phyloP scores from a whole-genome alignment of 495 filamentous ascomycete species.

The Lindgomyces ingoldianus region DNA sequence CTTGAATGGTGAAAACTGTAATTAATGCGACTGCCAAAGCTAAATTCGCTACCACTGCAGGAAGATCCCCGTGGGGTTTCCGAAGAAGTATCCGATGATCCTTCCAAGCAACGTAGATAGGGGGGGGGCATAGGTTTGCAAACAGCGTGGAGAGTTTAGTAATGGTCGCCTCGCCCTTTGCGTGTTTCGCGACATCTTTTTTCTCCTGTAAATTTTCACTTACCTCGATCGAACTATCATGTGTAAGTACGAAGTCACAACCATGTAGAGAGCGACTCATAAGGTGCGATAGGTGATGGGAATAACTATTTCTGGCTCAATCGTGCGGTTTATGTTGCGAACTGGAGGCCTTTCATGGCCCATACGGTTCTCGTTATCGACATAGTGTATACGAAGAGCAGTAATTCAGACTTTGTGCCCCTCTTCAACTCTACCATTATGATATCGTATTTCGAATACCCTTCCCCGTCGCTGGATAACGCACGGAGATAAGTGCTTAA shows the following conservation, averaged over 20 bases:
- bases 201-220: conserved; percentile 23
- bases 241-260: not conserved
- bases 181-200: conserved; percentile 12
- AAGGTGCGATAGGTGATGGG: conserved; percentile 36
- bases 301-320: conserved; percentile 21
- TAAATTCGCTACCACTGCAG: conserved; percentile 62
- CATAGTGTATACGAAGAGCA: conserved; percentile 26
- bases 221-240: conserved; percentile 25
- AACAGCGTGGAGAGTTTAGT: too few species aligned
- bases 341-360: not conserved
- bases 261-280: not conserved
- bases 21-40: conserved; percentile 66
- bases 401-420: not conserved
- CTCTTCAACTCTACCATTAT: too few species aligned
- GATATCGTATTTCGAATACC: not conserved
- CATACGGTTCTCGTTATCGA: conserved; percentile 15
- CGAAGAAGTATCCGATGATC: conserved; percentile 68
- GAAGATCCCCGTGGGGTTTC: conserved; percentile 69
- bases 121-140: conserved; percentile 56
- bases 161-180: conserved; percentile 21
- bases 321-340: conserved; percentile 7
- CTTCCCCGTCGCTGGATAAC: not conserved
- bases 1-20: conserved; percentile 67
- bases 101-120: conserved; percentile 58
- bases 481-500: not conserved